Evolutionary conservation across 1,284 basidiomycete species (phyloP), one percentile per base, ranked within the genome.

Genomic region (Trichosporon inkin): DNA sequence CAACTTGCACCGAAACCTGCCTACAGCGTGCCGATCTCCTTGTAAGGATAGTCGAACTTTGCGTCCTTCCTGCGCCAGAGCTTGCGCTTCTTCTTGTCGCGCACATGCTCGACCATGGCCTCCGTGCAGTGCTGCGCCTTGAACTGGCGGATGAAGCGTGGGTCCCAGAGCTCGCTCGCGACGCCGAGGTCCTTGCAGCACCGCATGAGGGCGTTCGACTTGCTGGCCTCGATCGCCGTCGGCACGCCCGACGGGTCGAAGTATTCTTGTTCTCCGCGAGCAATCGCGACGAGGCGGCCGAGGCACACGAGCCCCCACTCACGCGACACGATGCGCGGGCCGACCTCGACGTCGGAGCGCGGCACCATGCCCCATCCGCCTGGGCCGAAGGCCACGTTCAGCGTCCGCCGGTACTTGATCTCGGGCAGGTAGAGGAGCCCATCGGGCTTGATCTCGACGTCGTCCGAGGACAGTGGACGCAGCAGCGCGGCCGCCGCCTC

Each of bases 331-430:
- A 94, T 84, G 72, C 86, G 89, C 6, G 89, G 87, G 2, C 88
- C 86, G n/a, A 95, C 88, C 69, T 92, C 90, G 10, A 91, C 93
- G 78, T 94, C 91, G 52, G 89, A 88, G 20, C 95, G 84, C 2
- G 95, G 95, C 13, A 93, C 95, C 58, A 98, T 84, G 17, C 95
- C 95, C 95, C 95, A 98, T 3, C 88, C 94, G 13, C 95, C 95
- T 6, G 95, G 95, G 10, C 95, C 95, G 71, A 99, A 98, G 0
- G 95, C 92, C 65, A 83, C 86, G 82, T 98, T 98, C 49, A 98
- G 79, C 38, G 93, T 88, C 14, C 95, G 85, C n/a, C 95, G 85
- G 74, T 98, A 99, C 77, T 98, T 96, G 75, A 98, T 99, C 77
- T 98, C 95, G 22, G 95, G 95, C 10, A 99, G 85, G 79, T 97